These are phyloP conservation scores for Sequoia sempervirens DNA, from an alignment of 75 land plant species.

Conservation along the genomic window DNA sequence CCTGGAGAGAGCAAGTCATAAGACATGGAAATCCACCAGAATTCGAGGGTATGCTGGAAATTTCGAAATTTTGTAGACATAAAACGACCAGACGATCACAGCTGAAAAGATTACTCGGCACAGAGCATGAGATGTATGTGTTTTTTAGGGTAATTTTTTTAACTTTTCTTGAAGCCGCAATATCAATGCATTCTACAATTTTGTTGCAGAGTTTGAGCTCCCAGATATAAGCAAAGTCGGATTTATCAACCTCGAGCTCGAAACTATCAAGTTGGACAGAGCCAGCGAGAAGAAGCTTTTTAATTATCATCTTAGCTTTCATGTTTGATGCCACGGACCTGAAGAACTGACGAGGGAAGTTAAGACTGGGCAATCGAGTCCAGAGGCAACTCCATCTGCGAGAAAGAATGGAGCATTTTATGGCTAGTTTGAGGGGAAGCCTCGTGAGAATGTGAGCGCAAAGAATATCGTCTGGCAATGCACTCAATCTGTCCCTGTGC, in stretches of 20 bases:
- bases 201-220: not conserved
- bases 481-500: not conserved
- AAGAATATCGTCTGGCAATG: not conserved
- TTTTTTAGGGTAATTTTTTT: not conserved
- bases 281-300: not conserved
- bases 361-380: not conserved
- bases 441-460: constrained; percentile 2
- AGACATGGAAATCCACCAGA: not conserved
- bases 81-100: not conserved
- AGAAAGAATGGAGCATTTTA: not conserved
- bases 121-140: not conserved
- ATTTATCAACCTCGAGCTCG: not conserved
- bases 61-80: not conserved
- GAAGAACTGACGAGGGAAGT: not conserved
- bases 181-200: not conserved
- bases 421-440: not conserved
- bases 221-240: not conserved
- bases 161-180: not conserved
- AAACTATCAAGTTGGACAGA: not conserved
- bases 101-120: not conserved
- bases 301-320: not conserved
- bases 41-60: not conserved
- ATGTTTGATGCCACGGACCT: not conserved
- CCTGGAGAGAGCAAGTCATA: not conserved
- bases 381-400: not conserved